phyloP scores from a whole-genome alignment of 2,329 filamentous ascomycete genomes.

The Apiospora arundinis region DNA sequence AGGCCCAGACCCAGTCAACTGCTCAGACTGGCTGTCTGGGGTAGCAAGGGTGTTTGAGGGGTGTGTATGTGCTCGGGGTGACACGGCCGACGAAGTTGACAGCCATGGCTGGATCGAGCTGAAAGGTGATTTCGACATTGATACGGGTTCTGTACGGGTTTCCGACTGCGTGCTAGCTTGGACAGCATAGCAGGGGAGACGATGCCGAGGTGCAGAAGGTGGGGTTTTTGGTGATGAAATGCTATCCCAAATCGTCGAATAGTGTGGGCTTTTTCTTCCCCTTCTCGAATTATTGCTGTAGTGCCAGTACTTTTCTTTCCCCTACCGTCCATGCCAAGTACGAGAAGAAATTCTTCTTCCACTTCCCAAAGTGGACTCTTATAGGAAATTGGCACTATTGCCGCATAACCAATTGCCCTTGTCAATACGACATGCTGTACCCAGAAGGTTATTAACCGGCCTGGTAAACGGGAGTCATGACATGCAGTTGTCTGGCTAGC shows the following conservation, averaged over 20 bases:
- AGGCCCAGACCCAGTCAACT: neutral
- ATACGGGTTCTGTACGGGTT: neutral
- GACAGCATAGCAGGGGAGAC: neutral
- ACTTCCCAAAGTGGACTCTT: no score
- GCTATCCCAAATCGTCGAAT: constrained; percentile 18
- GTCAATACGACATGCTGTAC: no score
- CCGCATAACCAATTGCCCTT: no score
- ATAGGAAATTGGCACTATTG: no score
- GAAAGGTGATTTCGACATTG: neutral
- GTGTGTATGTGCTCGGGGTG: neutral
- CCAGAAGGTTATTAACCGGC: no score
- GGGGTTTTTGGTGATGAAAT: constrained; percentile 16
- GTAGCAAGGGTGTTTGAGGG: neutral
- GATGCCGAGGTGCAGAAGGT: constrained; percentile 22
- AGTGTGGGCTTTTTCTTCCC: constrained; percentile 20
- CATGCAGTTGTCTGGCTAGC: no score
- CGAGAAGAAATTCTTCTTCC: no score
- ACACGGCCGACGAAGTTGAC: neutral
- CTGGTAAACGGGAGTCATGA: no score
- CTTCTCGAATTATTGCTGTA: no score
- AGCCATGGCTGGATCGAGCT: neutral
- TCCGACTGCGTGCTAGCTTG: neutral
- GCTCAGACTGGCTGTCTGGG: neutral
- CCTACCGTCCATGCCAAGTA: neutral
- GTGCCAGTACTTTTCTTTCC: neutral